Evolutionary conservation across 2,329 filamentous ascomycete species (phyloP).

Genomic region (Drechslerella dactyloides): DNA sequence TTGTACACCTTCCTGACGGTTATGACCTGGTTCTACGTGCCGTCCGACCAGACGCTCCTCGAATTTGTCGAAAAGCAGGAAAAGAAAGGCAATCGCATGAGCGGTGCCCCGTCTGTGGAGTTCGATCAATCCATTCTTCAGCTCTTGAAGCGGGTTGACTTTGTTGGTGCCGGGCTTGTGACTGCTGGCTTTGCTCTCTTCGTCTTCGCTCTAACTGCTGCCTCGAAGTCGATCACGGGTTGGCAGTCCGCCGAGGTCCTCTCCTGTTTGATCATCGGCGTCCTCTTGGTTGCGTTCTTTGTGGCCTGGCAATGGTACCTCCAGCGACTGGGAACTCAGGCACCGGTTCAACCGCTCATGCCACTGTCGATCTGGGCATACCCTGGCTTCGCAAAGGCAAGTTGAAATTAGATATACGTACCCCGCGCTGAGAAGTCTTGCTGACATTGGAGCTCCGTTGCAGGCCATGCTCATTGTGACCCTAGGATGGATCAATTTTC

Average conservation of each 20-base stretch:
- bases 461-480: conserved; percentile 44
- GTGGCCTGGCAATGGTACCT: conserved; percentile 43
- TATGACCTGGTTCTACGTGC: conserved; percentile 43
- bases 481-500: conserved; percentile 43
- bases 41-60: conserved; percentile 36
- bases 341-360: conserved; percentile 39
- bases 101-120: conserved; percentile 4
- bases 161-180: conserved; percentile 37
- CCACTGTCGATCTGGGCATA: conserved; percentile 44
- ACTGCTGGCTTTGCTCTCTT: conserved; percentile 45
- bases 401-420: neutral
- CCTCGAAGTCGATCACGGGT: conserved; percentile 24
- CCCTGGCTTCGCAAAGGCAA: conserved; percentile 33
- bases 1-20: conserved; percentile 32
- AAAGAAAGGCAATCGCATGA: conserved; percentile 36
- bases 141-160: conserved; percentile 45
- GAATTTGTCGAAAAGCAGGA: conserved; percentile 34
- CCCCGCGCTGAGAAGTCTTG: neutral
- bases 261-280: conserved; percentile 29
- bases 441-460: neutral
- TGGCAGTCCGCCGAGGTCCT: conserved; percentile 40
- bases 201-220: conserved; percentile 38
- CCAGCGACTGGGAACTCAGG: conserved; percentile 5
- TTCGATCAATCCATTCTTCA: conserved; percentile 19
- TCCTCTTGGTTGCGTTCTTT: conserved; percentile 23